Evolutionary conservation across 1,284 basidiomycete genomes (phyloP), one percentile per base, ranked within the genome.

Genomic region (Golubevia pallescens): DNA sequence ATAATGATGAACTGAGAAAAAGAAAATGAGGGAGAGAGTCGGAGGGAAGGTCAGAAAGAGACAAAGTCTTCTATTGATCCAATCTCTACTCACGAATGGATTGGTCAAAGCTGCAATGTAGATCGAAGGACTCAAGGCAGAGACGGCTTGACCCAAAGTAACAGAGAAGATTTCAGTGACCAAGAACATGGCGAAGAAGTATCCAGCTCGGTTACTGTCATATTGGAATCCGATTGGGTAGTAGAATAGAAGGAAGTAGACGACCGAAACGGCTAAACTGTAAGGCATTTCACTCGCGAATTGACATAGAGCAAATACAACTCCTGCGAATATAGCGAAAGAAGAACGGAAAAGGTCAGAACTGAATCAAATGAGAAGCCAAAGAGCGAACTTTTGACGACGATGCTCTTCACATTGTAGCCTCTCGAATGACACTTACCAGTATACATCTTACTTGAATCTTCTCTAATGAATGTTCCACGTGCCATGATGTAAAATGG

Each of bases 401-500:
- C n/a, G n/a, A n/a, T n/a, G n/a, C n/a, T n/a, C n/a, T n/a, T n/a
- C n/a, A n/a, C n/a, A n/a, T n/a, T n/a, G n/a, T n/a, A 2, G 2
- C 61, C 34, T 62, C 58, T 59, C 65, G 58, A 58, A 2, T 42
- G 23, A 51, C 23, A 51, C 13, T 61, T 57, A 16, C 42, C 21
- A 23, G 54, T 56, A 1, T 56, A 80, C 32, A 72, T 80, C 73
- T 80, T 80, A 28, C 61, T 66, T 55, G 77, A 74, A 63, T 79
- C 77, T 54, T 80, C 78, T 1, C 78, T 73, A 21, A 79, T 77
- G 68, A 66, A 78, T 42, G 75, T 77, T 52, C 67, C 68, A 21
- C 93, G 88, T 68, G 92, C 92, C 86, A 91, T 88, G 78, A 96
- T 92, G 88, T 93, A 96, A 87, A 77, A 93, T 86, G 94, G 93